Base-by-base conservation (phyloP, 2,329 filamentous ascomycete genomes). In the Fusarium luffae region DNA sequence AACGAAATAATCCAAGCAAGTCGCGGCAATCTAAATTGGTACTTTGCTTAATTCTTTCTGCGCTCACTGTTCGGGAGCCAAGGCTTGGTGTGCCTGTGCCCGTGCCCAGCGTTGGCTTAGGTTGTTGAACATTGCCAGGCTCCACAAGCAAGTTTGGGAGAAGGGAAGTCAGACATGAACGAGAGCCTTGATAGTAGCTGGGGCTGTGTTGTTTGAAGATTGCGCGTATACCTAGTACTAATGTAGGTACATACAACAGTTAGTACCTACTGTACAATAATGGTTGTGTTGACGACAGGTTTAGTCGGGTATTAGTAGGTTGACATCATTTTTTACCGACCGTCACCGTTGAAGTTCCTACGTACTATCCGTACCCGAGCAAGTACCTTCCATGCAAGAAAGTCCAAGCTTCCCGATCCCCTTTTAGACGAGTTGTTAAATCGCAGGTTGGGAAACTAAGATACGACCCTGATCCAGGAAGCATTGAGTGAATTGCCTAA, bases 391-490 rank as follows among this genome's bases (percentile, higher is more conserved):
- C 23, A 42, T 52, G 49, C 23, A 42, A 52, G 27, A 44, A 46
- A 63, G 58, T 56, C 69, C 69, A 49, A 60, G 66, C 58, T 60
- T 56, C 41, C 62, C 19, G 64, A 66, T 68, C 52, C 57, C 59
- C 42, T 70, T 55, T 70, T 59, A 68, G 43, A 56, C 64, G 59
- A 47, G n/a, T 62, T 61, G 56, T 54, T 63, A 54, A 57, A 66
- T 57, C 59, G 57, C 42, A 59, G 69, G 70, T 60, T 72, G 62
- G 69, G 59, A 51, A 55, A 52, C 68, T 54, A 69, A 49, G 46
- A 63, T 41, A 37, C 19, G 49, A 59, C 37, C 37, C 42, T 49
- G 32, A 42, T 49, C 42, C 46, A 64, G 52, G 28, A 40, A 51
- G n/a, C 32, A 34, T 44, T 44, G 43, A 61, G 48, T 34, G 34